Evolutionary conservation across 768 basidiomycete genomes (phyloP).

Genomic region (Holtermannia corniformis): DNA sequence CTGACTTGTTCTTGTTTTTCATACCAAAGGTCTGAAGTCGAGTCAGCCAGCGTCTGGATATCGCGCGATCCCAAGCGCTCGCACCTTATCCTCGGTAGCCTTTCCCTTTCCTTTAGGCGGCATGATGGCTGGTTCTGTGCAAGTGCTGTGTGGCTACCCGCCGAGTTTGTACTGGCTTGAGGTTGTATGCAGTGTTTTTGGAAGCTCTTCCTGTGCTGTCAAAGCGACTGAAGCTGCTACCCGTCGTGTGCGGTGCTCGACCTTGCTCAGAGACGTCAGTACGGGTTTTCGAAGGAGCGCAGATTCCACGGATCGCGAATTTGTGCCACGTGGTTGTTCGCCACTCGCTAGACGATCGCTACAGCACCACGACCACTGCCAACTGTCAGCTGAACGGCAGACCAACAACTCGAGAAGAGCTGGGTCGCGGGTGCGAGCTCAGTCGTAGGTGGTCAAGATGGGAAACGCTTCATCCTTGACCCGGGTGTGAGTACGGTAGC

Average conservation of each 20-base stretch:
- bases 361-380: neutral
- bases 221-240: too few relatives aligned
- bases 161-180: too few relatives aligned
- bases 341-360: neutral
- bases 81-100: constrained; percentile 11
- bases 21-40: constrained; percentile 43
- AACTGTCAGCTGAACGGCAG: neutral
- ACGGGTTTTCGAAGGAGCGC: neutral
- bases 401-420: neutral
- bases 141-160: neutral
- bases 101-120: constrained; percentile 7
- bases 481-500: constrained; percentile 36
- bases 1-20: constrained; percentile 56
- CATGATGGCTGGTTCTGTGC: constrained; percentile 4
- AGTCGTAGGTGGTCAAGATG: too few relatives aligned
- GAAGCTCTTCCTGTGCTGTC: too few relatives aligned
- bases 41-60: neutral
- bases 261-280: too few relatives aligned
- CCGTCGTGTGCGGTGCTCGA: too few relatives aligned
- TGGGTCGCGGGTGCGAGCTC: too few relatives aligned
- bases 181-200: too few relatives aligned
- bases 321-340: constrained; percentile 1
- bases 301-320: neutral
- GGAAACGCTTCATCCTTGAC: constrained; percentile 41
- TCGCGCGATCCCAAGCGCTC: neutral